phyloP scores from a whole-genome alignment of 129 eudicot genomes.

The Flaveria ramosissima region DNA sequence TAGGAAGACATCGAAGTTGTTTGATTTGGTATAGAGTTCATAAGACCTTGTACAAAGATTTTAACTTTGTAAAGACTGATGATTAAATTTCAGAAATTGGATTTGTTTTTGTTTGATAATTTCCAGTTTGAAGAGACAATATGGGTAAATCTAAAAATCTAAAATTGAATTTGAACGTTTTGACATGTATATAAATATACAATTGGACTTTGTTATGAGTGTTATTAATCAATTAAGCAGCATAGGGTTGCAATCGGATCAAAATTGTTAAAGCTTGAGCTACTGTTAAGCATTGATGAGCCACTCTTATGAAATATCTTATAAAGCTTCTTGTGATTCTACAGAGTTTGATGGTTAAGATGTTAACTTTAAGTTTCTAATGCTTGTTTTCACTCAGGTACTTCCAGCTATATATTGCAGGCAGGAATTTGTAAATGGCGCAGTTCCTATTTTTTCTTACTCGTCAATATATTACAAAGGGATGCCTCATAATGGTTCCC shows the following conservation, averaged over 20 bases:
- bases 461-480: slow-evolving; percentile 87
- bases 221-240: neutral
- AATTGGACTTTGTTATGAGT: neutral
- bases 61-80: neutral
- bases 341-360: neutral
- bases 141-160: neutral
- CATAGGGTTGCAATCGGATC: neutral
- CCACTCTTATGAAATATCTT: neutral
- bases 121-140: neutral
- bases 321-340: neutral
- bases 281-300: neutral
- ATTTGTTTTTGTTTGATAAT: slow-evolving; percentile 19
- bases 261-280: neutral
- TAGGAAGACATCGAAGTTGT: neutral
- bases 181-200: neutral
- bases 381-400: slow-evolving; percentile 49
- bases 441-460: slow-evolving; percentile 66
- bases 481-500: slow-evolving; percentile 71
- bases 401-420: slow-evolving; percentile 67
- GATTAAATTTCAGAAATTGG: slow-evolving; percentile 4
- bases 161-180: neutral
- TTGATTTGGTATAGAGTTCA: neutral
- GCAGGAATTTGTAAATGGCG: slow-evolving; percentile 58
- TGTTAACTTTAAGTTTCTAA: neutral
- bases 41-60: neutral